Evolutionary conservation across 2,329 filamentous ascomycete genomes (phyloP), one percentile per base, ranked within the genome.

Genomic region (Cercospora beticola): DNA sequence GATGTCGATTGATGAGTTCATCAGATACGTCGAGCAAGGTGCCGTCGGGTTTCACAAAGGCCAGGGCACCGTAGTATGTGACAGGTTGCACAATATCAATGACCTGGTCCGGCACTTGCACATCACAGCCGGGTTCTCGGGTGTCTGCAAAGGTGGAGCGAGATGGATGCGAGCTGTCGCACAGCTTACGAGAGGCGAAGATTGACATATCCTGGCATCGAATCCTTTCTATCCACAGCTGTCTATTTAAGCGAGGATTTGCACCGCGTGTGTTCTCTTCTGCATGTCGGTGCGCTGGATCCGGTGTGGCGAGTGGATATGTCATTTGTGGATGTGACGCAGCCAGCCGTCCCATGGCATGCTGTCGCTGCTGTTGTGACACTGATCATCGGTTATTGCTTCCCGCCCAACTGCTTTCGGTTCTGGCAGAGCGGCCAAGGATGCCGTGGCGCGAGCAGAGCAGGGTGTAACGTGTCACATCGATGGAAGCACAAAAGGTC

Each of bases 131-230:
- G 46, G 46, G 46, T 52, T 52, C 46, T 52, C 46, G 46, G 46
- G 46, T 52, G 46, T 21, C 18, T 21, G 46, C 46, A 52, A 21
- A 52, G 18, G 18, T 52, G 18, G 46, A 52, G 46, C 46, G 23
- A 52, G 46, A 52, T 23, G 10, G 46, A 52, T 21, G 46, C 46
- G 33, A 65, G 40, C 64, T 52, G 58, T 57, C 46, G 54, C 64
- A 52, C 64, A 36, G 43, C 64, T 59, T 62, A 58, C 43, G 26
- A 58, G n/a, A 21, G 46, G 21, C 18, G 18, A 52, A 10, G 46
- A 52, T 52, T 52, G 46, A 52, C 46, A 52, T 52, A 52, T 52
- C 46, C 43, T 49, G 43, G 46, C 5, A 52, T 52, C 46, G 18
- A 52, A 52, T 52, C 46, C 46, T 12, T 21, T 40, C 0, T 52